A percentile compares a stretch with the other conserved stretches of the same genome.
Conservation (phyloP, 169 alveolate species). For the Plasmodium vivax region DNA sequence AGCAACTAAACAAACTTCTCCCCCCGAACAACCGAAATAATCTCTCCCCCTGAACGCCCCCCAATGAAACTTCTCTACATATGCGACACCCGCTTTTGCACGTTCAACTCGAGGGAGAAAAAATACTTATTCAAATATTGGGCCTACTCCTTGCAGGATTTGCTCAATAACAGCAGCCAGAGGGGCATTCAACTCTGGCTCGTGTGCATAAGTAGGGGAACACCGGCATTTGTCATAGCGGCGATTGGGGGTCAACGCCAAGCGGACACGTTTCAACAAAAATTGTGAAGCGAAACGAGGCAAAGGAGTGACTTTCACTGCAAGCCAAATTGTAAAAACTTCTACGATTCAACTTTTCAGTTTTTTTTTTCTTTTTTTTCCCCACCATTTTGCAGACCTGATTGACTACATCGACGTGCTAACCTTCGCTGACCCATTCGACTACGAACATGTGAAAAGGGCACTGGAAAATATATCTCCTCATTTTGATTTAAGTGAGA, state of each 20-base stretch:
- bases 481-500: constrained; percentile 30
- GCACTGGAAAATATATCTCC: constrained; percentile 44
- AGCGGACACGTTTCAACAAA: background rate
- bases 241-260: background rate
- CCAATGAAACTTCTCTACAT: constrained; percentile 67
- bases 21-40: background rate
- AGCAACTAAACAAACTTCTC: background rate
- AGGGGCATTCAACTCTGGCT: constrained; percentile 57
- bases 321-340: background rate
- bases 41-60: background rate
- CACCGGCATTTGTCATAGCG: background rate
- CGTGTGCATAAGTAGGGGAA: constrained; percentile 64
- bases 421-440: constrained; percentile 52
- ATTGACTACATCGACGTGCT: constrained; percentile 59
- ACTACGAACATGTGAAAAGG: constrained; percentile 54
- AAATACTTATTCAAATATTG: constrained; percentile 59
- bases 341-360: background rate
- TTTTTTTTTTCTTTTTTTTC: background rate
- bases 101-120: constrained; percentile 47
- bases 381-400: constrained; percentile 8
- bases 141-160: constrained; percentile 69
- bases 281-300: background rate
- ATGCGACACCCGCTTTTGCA: constrained; percentile 55
- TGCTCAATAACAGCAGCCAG: constrained; percentile 30
- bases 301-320: background rate